Evolutionary conservation across 1,284 basidiomycete genomes (phyloP), one percentile per base, ranked within the genome.

Genomic region (Clitocybe nebularis): DNA sequence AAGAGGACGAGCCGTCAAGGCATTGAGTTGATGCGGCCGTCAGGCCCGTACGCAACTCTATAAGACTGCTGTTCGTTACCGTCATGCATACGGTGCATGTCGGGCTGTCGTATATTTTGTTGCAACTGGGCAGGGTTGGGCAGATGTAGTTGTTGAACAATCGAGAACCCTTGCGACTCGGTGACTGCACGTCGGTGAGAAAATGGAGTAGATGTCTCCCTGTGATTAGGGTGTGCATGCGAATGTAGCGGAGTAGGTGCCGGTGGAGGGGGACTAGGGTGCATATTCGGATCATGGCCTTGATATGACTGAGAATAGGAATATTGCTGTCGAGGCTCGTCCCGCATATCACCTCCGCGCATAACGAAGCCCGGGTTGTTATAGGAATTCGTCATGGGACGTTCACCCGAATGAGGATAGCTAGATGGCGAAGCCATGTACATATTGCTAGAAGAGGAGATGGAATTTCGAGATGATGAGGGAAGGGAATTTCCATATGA

Each of bases 81-180:
- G 30, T 69, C 68, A 32, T 65, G 59, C 49, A 69, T 53, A 35
- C 68, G 68, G 43, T 68, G 61, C 43, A 72, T 67, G 9, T 75
- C 73, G 24, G 68, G 60, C 11, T 69, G 64, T 21, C 72, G 69
- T 33, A 68, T 52, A 38, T 49, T 47, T 44, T 62, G 60, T 35
- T 63, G 63, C 28, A 62, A 53, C 36, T 63, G 59, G 33, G 60
- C 48, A 23, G 68, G 63, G 45, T 65, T 63, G 5, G 69, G 62
- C 28, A 71, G 62, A 43, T 71, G 65, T 43, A 69, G 68, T 37
- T 64, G 61, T 38, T 67, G 63, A 13, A 66, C 62, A 37, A 71
- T 56, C n/a, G 69, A 59, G 53, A 67, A 71, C 33, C 62, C 61
- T 49, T 76, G 75, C 28, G 72, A 68, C 47, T 78, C 76, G 11